Percentiles rank a stretch among this genome's conserved stretches.
phyloP scores from a whole-genome alignment of 805 yeast genomes.

The Trichomonascus vanleenenianus region DNA sequence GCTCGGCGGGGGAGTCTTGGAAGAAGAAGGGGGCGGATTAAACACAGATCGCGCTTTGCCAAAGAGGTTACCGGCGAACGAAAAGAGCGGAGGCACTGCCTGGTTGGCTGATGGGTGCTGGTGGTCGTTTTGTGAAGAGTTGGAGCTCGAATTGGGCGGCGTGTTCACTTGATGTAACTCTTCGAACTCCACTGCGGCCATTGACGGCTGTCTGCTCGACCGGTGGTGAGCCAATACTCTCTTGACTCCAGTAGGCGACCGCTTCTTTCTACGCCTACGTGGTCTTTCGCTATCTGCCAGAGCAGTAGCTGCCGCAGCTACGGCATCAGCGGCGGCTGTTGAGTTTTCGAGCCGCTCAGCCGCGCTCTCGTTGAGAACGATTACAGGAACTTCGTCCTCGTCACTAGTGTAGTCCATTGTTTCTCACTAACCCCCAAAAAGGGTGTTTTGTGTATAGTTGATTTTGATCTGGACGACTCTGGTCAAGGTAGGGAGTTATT shows the following conservation, averaged over 20 bases:
- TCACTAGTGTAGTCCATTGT: not conserved
- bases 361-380: not conserved
- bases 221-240: too few relatives aligned
- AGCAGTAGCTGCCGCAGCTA: not conserved
- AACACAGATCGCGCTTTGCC: conserved; percentile 4
- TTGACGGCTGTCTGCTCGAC: too few relatives aligned
- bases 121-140: not conserved
- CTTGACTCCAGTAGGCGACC: not conserved
- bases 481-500: not conserved
- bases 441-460: too few relatives aligned
- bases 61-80: conserved; percentile 1
- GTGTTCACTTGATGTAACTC: not conserved
- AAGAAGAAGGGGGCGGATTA: not conserved
- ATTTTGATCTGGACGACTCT: too few relatives aligned
- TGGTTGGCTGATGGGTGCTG: not conserved
- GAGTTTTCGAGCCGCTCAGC: not conserved
- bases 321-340: not conserved
- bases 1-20: not conserved
- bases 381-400: conserved; percentile 7
- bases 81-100: conserved; percentile 1
- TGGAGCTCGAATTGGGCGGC: not conserved
- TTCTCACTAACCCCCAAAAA: too few relatives aligned
- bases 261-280: not conserved
- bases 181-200: not conserved
- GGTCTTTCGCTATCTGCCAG: too few relatives aligned